A percentile compares a stretch with the other conserved stretches of the same genome.
phyloP scores from a whole-genome alignment of 352 stramenopile genomes.

The Pythium monospermum region DNA sequence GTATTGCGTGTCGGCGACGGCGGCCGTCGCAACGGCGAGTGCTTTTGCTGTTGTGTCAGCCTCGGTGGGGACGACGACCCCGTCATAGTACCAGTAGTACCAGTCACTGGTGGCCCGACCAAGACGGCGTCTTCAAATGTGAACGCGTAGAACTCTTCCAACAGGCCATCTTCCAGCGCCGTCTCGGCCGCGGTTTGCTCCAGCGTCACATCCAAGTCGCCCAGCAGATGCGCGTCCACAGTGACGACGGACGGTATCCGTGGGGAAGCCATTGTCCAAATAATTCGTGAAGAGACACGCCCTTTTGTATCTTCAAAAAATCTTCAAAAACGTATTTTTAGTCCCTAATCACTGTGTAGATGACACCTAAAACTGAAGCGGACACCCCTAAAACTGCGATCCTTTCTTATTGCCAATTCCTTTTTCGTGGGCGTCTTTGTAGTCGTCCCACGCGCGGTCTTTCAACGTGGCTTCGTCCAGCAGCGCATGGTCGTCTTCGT shows the following conservation, averaged over 20 bases:
- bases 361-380: too few species aligned
- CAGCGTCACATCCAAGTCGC: conserved; percentile 2
- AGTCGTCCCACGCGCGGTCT: conserved; percentile 96
- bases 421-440: conserved; percentile 93
- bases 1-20: conserved; percentile 20
- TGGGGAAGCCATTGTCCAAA: background rate
- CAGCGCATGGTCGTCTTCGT: conserved; percentile 92
- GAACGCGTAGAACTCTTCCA: conserved; percentile 58
- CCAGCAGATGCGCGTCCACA: background rate
- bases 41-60: conserved; percentile 13
- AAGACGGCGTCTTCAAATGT: conserved; percentile 57
- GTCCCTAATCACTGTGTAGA: too few species aligned
- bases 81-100: too few species aligned
- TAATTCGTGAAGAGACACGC: conserved; percentile 10
- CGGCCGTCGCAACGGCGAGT: conserved; percentile 8
- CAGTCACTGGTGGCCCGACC: conserved; percentile 13
- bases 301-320: too few species aligned
- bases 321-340: too few species aligned
- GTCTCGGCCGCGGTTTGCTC: conserved; percentile 18
- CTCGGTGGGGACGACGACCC: conserved; percentile 2
- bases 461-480: conserved; percentile 91
- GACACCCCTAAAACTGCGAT: conserved; percentile 93
- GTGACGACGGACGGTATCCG: conserved; percentile 5
- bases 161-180: conserved; percentile 24
- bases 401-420: conserved; percentile 96